phyloP scores from a whole-genome alignment of 306 rosid species.

The Prosopis cineraria region DNA sequence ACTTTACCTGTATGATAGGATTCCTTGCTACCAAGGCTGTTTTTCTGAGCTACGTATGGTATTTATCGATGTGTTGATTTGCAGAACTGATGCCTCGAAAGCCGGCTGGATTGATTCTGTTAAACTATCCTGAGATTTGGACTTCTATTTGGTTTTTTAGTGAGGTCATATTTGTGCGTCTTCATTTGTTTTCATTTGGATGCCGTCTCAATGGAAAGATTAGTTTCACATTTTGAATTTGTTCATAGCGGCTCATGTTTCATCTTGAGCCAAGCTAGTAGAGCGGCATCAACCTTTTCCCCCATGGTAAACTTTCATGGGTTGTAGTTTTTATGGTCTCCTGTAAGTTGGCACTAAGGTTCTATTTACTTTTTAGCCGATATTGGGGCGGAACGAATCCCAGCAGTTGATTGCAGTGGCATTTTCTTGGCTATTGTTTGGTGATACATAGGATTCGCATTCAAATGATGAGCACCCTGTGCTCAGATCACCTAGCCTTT shows the following conservation, averaged over 20 bases:
- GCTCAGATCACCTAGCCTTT: too few relatives aligned
- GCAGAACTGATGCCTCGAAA: slow-evolving; percentile 1
- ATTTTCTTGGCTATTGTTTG: too few relatives aligned
- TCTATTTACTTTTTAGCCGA: not conserved
- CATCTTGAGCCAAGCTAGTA: not conserved
- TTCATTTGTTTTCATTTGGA: slow-evolving; percentile 6
- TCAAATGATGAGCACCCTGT: too few relatives aligned
- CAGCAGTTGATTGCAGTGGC: not conserved
- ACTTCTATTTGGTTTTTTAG: not conserved
- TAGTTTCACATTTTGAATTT: not conserved
- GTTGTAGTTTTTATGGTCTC: not conserved
- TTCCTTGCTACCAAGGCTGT: slow-evolving; percentile 24
- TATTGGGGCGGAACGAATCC: not conserved
- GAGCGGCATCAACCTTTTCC: not conserved
- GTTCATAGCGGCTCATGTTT: not conserved
- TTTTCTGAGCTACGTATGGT: not conserved
- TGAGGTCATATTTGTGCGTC: slow-evolving; percentile 1
- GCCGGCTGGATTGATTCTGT: slow-evolving; percentile 6
- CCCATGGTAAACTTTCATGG: not conserved
- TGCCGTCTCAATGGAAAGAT: not conserved
- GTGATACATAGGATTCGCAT: too few relatives aligned
- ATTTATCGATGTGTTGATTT: not conserved
- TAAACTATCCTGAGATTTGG: not conserved
- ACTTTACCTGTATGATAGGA: slow-evolving; percentile 49
- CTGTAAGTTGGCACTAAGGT: not conserved